Base-by-base conservation (phyloP, 1,139 yeast species). In the Sugiyamaella pinicola region DNA sequence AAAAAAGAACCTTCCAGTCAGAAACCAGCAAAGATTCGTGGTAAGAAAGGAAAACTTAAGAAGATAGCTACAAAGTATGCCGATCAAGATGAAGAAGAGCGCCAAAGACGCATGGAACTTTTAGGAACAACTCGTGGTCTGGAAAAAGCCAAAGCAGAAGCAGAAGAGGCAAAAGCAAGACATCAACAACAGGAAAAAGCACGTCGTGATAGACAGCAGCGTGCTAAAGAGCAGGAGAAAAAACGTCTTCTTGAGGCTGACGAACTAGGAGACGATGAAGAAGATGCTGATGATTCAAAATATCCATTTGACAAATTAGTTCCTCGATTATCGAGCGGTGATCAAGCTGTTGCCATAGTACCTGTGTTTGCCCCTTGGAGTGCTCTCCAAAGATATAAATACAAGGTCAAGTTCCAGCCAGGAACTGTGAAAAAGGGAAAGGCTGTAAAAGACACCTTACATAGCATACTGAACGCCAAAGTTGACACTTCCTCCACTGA, bases 281-380 rank as follows among this genome's bases (percentile, higher is more conserved):
- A 43, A 33, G 66, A 56, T 2, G 66, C 60, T n/a, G 70, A 62
- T 38, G 64, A 60, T 45, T 44, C 55, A 17, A 55, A 54, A 21
- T 64, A 64, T 35, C 64, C 64, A 8, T 63, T 67, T 38, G 71
- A 66, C 47, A 43, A 57, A 29, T 54, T 80, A 33, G 71, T 72
- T 15, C 71, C 76, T 4, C 64, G 64, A 26, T 64, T 74, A 29
- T 60, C 62, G 13, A 57, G 69, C 21, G 67, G 64, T 2, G 81
- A 76, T 55, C 74, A 71, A 21, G 71, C 72, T 0, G 60, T 84
- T 12, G 88, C 83, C 49, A 81, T 87, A 6, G 80, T 93, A 7
- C 96, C 98, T 0, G 84, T 88, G 8, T 91, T 90, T 76, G 98
- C 93, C 0, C 99, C 99, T 1, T 95, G 97, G 96, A 71, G 80